phyloP scores from a whole-genome alignment of 257 asterid genomes.

The Solanum habrochaites region DNA sequence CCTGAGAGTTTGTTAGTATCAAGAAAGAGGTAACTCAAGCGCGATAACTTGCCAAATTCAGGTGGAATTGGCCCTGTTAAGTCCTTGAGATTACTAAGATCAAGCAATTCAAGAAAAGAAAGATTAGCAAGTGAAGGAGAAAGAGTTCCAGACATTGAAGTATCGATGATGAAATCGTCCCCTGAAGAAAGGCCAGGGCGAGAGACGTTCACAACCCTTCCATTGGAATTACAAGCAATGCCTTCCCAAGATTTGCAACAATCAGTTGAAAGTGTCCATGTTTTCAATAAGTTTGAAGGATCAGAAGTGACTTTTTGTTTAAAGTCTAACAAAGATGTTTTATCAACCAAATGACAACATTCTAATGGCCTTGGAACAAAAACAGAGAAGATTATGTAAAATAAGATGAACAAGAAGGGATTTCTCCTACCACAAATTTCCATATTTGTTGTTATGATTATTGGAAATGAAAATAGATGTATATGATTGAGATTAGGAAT shows the following conservation, averaged over 20 bases:
- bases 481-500: not conserved
- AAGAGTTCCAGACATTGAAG: slow-evolving; percentile 36
- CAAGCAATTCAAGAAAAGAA: slow-evolving; percentile 34
- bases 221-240: slow-evolving; percentile 28
- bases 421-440: slow-evolving; percentile 2
- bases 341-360: slow-evolving; percentile 40
- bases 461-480: not conserved
- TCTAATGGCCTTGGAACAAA: slow-evolving; percentile 1
- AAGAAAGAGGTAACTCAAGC: slow-evolving; percentile 21
- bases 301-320: slow-evolving; percentile 35
- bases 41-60: slow-evolving; percentile 34
- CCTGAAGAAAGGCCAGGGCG: slow-evolving; percentile 36
- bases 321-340: slow-evolving; percentile 45
- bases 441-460: slow-evolving; percentile 6
- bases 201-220: slow-evolving; percentile 37
- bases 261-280: slow-evolving; percentile 48
- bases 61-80: slow-evolving; percentile 36
- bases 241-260: slow-evolving; percentile 68
- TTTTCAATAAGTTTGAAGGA: slow-evolving; percentile 27
- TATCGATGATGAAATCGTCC: slow-evolving; percentile 19
- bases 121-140: slow-evolving; percentile 55
- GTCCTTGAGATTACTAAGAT: slow-evolving; percentile 38
- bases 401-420: slow-evolving; percentile 8
- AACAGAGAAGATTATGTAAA: slow-evolving; percentile 1
- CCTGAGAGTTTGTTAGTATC: slow-evolving; percentile 34